These are phyloP conservation scores for Capsella bursapastoris DNA, from an alignment of 345 rosid genomes.

Conservation along the genomic window DNA sequence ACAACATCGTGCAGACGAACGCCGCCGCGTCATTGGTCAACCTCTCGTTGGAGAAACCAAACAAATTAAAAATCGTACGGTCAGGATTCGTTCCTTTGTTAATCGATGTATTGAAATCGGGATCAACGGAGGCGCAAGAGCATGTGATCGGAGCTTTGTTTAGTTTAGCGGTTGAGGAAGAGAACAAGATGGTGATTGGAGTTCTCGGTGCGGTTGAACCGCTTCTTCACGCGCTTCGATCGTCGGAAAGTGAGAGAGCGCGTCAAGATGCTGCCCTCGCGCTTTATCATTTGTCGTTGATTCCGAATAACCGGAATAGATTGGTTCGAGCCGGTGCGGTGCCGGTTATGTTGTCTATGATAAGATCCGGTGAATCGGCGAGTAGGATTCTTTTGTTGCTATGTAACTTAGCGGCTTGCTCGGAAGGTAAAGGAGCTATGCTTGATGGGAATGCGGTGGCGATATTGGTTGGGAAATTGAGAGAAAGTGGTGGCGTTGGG, in stretches of 20 bases:
- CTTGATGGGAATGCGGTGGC: constrained; percentile 74
- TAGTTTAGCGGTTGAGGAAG: constrained; percentile 77
- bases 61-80: constrained; percentile 72
- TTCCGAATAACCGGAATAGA: constrained; percentile 65
- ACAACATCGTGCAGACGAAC: constrained; percentile 68
- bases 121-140: constrained; percentile 70
- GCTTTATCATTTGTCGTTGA: constrained; percentile 68
- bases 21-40: constrained; percentile 76
- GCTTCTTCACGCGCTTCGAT: constrained; percentile 65
- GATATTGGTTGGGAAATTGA: constrained; percentile 60
- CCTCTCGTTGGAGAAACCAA: constrained; percentile 66
- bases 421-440: constrained; percentile 71
- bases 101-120: constrained; percentile 70
- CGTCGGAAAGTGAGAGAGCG: constrained; percentile 59
- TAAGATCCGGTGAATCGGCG: constrained; percentile 53
- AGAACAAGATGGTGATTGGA: constrained; percentile 83
- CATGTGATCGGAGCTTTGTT: constrained; percentile 86
- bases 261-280: constrained; percentile 80
- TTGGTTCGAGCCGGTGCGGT: constrained; percentile 72
- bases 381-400: constrained; percentile 60
- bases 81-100: constrained; percentile 70
- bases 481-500: constrained; percentile 53
- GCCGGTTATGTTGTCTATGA: constrained; percentile 59
- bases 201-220: constrained; percentile 86
- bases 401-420: constrained; percentile 69